Conservation (phyloP, 495 filamentous ascomycete species). For the Xylaria flabelliformis region DNA sequence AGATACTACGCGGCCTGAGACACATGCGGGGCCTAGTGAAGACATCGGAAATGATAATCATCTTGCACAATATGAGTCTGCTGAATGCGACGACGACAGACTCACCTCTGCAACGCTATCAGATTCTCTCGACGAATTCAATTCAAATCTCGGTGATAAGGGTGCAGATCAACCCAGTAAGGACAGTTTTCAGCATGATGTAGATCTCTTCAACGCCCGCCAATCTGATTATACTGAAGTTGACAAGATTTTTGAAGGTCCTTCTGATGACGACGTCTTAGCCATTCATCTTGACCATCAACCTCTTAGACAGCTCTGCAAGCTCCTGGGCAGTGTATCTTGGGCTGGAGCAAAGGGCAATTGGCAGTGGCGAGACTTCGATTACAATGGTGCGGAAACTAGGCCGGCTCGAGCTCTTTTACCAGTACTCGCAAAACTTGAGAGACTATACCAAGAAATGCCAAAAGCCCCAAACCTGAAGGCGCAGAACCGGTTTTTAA, state of each 20-base stretch:
- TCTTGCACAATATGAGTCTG: background rate
- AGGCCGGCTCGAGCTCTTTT: slow-evolving; percentile 30
- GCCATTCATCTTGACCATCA: slow-evolving; percentile 26
- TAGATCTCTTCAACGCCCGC: slow-evolving; percentile 29
- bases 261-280: slow-evolving; percentile 32
- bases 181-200: slow-evolving; percentile 35
- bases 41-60: background rate
- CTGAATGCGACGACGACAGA: background rate
- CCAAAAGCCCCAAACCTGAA: slow-evolving; percentile 31
- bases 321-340: slow-evolving; percentile 24
- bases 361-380: slow-evolving; percentile 28
- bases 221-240: slow-evolving; percentile 18
- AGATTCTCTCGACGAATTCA: slow-evolving; percentile 19
- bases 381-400: slow-evolving; percentile 22
- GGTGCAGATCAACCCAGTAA: slow-evolving; percentile 16
- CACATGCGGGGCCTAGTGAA: background rate
- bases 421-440: slow-evolving; percentile 31
- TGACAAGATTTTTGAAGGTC: slow-evolving; percentile 23
- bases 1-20: background rate
- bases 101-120: background rate
- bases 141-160: slow-evolving; percentile 19
- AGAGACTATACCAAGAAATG: slow-evolving; percentile 29
- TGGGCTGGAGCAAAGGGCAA: slow-evolving; percentile 29
- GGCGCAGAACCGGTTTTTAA: slow-evolving; percentile 36
- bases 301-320: slow-evolving; percentile 26